phyloP scores from a whole-genome alignment of 495 filamentous ascomycete genomes.

The Stereocaulon alpinum region DNA sequence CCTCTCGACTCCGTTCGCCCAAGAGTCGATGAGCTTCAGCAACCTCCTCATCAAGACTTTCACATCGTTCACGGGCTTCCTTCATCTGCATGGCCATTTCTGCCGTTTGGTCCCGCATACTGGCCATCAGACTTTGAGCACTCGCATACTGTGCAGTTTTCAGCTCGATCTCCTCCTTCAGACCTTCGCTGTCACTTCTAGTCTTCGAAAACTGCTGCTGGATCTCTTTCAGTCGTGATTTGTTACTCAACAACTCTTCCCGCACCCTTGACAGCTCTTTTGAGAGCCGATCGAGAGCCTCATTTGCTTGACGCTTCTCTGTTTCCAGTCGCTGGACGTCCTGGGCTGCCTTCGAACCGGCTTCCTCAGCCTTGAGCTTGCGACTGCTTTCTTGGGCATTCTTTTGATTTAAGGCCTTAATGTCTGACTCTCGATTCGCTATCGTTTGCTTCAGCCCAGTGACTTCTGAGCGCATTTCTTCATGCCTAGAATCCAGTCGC shows the following conservation, averaged over 20 bases:
- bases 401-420: constrained; percentile 64
- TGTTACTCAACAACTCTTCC: constrained; percentile 55
- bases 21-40: constrained; percentile 79
- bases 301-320: constrained; percentile 65
- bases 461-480: constrained; percentile 67
- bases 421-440: constrained; percentile 63
- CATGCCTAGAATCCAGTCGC: constrained; percentile 65
- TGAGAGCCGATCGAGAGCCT: constrained; percentile 55
- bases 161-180: constrained; percentile 72
- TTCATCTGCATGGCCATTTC: constrained; percentile 91
- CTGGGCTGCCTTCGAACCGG: constrained; percentile 54
- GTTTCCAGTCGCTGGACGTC: constrained; percentile 65
- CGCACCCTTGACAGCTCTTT: constrained; percentile 59
- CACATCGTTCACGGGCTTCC: constrained; percentile 70
- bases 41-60: constrained; percentile 88
- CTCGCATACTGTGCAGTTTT: constrained; percentile 77
- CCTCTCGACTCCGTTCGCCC: constrained; percentile 86
- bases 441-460: constrained; percentile 55
- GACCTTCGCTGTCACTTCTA: constrained; percentile 49
- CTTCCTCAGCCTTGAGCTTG: constrained; percentile 66
- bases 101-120: constrained; percentile 82
- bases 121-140: constrained; percentile 74
- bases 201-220: constrained; percentile 60
- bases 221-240: constrained; percentile 52
- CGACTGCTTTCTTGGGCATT: constrained; percentile 62